These are phyloP conservation scores for Musa acuminata DNA, from an alignment of 176 grass and related monocot species.

Conservation along the genomic window DNA sequence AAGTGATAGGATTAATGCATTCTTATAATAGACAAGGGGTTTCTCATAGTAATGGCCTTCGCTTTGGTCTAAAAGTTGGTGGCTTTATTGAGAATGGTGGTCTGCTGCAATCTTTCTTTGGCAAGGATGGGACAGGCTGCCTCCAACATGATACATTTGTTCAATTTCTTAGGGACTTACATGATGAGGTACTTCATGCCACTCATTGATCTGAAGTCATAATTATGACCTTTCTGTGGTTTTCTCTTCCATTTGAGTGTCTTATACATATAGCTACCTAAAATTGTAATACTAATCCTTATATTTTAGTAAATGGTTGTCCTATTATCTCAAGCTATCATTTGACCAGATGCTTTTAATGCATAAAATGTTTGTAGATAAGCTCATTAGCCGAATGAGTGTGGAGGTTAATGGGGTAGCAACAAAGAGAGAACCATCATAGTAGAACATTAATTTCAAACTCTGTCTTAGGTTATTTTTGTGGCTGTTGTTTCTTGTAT, in stretches of 20 bases:
- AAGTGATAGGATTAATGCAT: constrained; percentile 82
- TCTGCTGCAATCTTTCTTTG: constrained; percentile 75
- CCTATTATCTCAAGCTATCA: background rate
- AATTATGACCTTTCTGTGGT: background rate
- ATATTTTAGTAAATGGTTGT: background rate
- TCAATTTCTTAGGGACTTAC: constrained; percentile 65
- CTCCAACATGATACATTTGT: constrained; percentile 69
- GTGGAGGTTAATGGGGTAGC: background rate
- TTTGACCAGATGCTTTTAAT: background rate
- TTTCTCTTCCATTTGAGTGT: background rate
- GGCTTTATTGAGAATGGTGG: constrained; percentile 69
- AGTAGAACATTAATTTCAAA: background rate
- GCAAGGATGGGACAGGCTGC: constrained; percentile 51
- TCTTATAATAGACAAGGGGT: constrained; percentile 80
- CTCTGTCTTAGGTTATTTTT: background rate
- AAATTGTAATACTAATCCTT: background rate
- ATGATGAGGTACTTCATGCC: constrained; percentile 44
- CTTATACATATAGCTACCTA: background rate
- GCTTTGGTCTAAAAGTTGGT: constrained; percentile 60
- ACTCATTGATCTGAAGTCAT: background rate
- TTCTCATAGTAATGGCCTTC: constrained; percentile 60
- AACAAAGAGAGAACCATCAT: background rate
- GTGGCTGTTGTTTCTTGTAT: background rate
- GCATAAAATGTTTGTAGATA: background rate
- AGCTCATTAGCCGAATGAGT: background rate